A percentile compares a stretch with the other conserved stretches of the same genome.
Conservation (phyloP, 371 early-diverging fungal genomes). For the Syncephalastrum contaminatum region DNA sequence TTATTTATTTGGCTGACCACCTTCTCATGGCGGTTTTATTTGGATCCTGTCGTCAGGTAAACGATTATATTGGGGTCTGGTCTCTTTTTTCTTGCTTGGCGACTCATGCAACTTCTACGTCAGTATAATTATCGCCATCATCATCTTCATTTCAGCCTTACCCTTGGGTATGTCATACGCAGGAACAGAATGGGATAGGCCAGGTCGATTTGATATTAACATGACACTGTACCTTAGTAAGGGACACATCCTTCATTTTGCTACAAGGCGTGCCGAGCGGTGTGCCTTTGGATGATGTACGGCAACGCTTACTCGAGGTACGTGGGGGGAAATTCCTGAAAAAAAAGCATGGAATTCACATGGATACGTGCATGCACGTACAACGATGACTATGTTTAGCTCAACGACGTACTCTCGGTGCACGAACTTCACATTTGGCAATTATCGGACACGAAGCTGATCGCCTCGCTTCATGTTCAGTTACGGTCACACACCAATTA, state of each 20-base stretch:
- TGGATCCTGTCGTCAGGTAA: constrained; percentile 71
- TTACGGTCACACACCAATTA: constrained; percentile 57
- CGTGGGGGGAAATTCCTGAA: no score
- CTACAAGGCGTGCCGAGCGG: constrained; percentile 82
- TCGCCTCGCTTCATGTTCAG: constrained; percentile 83
- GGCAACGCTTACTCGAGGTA: constrained; percentile 13
- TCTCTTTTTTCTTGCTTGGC: constrained; percentile 52
- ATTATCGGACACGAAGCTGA: constrained; percentile 79
- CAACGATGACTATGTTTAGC: constrained; percentile 11
- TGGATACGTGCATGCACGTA: no score
- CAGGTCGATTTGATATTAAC: background rate
- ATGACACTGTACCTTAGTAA: constrained; percentile 51
- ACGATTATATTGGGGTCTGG: constrained; percentile 52
- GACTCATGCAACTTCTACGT: background rate
- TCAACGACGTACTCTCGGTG: constrained; percentile 68
- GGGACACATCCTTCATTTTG: constrained; percentile 78
- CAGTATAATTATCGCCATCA: constrained; percentile 35
- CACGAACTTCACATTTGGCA: constrained; percentile 97
- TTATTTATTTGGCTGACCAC: constrained; percentile 77
- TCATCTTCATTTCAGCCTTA: constrained; percentile 39
- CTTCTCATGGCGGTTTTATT: constrained; percentile 69
- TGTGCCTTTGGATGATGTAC: constrained; percentile 68
- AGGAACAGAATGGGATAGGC: background rate
- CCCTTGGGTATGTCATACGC: constrained; percentile 30
- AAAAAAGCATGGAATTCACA: no score